Base-by-base conservation (phyloP, 2,329 filamentous ascomycete genomes). In the Ustulina deusta region DNA sequence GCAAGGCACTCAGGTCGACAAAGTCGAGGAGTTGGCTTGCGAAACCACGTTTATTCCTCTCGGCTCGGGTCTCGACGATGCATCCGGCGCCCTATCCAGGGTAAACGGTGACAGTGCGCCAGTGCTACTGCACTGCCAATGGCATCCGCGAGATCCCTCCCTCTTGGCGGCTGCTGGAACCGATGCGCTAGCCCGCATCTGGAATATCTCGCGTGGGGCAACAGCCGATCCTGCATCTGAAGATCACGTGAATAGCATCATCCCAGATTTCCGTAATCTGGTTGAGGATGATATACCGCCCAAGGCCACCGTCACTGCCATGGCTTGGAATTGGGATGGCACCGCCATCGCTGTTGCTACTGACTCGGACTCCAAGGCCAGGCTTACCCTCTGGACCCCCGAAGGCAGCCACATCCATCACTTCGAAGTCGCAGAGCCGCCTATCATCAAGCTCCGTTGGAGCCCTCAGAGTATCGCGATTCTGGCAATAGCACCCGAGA, bases 161-260 rank as follows among this genome's bases (percentile, higher is more conserved):
- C 82, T 89, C 80, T 83, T 91, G 84, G 89, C 88, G 79, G 88
- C 87, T 83, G 88, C 87, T 82, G 89, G 89, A 75, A 90, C 87
- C 78, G 89, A 90, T 83, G 87, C 88, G 81, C 87, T 90, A 87
- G 89, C 88, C 83, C 88, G 88, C 72, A 84, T 90, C 81, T 90
- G 89, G 88, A 89, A 86, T 70, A 79, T 90, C 73, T 85, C 86
- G 78, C 85, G 85, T 84, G 82, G 82, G 77, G 80, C 83, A 74
- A 81, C 81, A 73, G 75, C 82, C 68, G 81, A 83, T 80, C 79
- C 80, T 79, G 81, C 81, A 79, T 78, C 79, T 68, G 70, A 72
- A 34, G 77, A 78, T 83, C 83, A 84, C 82, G 83, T 84, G 82
- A 79, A 80, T 46, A 75, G 74, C 69, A 69, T 73, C 69, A 78